Conservation (phyloP, 176 grass and related monocot genomes). For the Lolium multiflorum region DNA sequence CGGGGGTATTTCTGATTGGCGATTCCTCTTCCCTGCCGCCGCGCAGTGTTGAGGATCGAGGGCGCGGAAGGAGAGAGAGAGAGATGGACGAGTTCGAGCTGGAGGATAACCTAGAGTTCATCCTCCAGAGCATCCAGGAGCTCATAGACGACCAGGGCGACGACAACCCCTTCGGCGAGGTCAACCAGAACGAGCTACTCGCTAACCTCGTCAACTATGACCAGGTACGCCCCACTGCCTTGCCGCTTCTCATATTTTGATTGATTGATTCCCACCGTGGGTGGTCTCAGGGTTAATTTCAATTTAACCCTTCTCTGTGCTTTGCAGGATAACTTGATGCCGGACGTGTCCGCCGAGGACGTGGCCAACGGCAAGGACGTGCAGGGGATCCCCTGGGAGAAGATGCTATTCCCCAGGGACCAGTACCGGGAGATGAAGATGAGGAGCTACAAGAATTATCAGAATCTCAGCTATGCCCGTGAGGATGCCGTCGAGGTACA, state of each 20-base stretch:
- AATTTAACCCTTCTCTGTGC: not conserved
- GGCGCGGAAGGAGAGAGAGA: too few relatives aligned
- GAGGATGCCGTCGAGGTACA: slow-evolving; percentile 58
- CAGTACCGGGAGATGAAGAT: slow-evolving; percentile 70
- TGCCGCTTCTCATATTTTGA: too few relatives aligned
- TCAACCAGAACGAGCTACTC: slow-evolving; percentile 56
- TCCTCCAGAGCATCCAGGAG: slow-evolving; percentile 64
- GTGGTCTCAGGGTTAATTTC: too few relatives aligned
- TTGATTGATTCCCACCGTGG: too few relatives aligned
- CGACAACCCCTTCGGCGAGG: slow-evolving; percentile 47
- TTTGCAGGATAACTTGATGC: slow-evolving; percentile 42
- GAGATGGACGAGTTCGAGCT: slow-evolving; percentile 63
- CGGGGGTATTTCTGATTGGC: not conserved
- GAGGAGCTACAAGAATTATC: slow-evolving; percentile 71
- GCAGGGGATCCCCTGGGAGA: slow-evolving; percentile 78
- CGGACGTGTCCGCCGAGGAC: slow-evolving; percentile 51
- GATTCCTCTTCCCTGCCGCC: not conserved
- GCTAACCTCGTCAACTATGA: slow-evolving; percentile 52
- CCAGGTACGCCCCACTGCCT: slow-evolving; percentile 5
- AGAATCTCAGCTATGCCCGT: slow-evolving; percentile 51
- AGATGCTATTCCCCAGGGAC: slow-evolving; percentile 56
- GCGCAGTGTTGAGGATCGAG: slow-evolving; percentile 19
- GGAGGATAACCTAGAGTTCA: slow-evolving; percentile 59
- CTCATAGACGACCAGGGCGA: slow-evolving; percentile 56
- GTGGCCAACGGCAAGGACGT: slow-evolving; percentile 56